A percentile compares a stretch with the other conserved stretches of the same genome.
Evolutionary conservation across 139 green algal species (phyloP).

Genomic region (Micractinium sp.): DNA sequence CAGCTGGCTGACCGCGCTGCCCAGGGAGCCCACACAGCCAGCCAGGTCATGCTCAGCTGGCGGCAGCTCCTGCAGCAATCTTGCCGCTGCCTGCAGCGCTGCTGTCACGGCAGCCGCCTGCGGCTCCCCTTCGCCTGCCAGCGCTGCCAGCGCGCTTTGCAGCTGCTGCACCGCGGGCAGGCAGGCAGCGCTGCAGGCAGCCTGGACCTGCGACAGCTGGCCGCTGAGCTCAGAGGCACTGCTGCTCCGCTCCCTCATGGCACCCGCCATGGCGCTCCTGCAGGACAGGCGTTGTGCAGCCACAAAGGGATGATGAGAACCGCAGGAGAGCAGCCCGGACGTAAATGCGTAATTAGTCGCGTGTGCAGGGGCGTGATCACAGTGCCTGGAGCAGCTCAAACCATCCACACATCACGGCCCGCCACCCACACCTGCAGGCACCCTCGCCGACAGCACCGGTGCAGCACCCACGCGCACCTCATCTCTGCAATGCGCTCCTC

Average conservation of each 20-base stretch:
- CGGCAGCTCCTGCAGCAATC: slow-evolving; percentile 9
- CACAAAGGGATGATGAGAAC: not conserved
- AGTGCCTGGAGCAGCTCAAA: not conserved
- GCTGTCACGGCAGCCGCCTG: not conserved
- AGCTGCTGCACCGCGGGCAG: not conserved
- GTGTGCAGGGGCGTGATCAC: not conserved
- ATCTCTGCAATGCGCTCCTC: slow-evolving; percentile 30
- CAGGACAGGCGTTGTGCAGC: not conserved
- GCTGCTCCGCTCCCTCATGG: slow-evolving; percentile 17
- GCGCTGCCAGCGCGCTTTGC: not conserved
- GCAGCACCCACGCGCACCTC: not conserved
- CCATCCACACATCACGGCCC: not conserved
- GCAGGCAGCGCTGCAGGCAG: not conserved
- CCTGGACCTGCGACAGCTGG: slow-evolving; percentile 8
- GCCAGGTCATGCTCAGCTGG: not conserved
- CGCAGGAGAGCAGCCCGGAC: too few relatives aligned
- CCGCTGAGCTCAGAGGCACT: not conserved
- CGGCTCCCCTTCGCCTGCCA: not conserved
- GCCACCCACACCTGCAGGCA: not conserved
- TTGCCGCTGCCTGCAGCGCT: not conserved
- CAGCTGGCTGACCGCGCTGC: slow-evolving; percentile 6
- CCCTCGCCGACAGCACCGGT: not conserved
- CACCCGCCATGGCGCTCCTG: slow-evolving; percentile 28
- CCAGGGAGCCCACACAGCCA: not conserved
- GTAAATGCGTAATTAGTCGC: too few relatives aligned